Evolutionary conservation across 2,329 filamentous ascomycete genomes (phyloP).

Genomic region (Pseudogymnoascus sp.): DNA sequence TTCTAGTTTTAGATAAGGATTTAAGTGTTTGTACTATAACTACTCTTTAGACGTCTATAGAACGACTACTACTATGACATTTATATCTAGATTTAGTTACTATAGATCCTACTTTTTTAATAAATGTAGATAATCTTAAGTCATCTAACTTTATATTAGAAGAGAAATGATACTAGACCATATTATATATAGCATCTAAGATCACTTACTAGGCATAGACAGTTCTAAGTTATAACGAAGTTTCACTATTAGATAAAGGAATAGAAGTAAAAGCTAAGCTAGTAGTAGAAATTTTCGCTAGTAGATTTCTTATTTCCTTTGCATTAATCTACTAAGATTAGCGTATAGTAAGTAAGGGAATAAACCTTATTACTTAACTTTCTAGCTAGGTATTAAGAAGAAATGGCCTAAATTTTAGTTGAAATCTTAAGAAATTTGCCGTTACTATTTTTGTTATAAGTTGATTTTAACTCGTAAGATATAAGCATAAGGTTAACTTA

Average conservation of each 20-base stretch:
- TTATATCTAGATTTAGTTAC: not conserved
- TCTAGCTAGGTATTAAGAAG: not conserved
- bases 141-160: not conserved
- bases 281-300: not conserved
- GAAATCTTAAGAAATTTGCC: not conserved
- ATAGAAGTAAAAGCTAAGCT: not conserved
- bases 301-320: not conserved
- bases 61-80: not conserved
- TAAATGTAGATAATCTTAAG: not conserved
- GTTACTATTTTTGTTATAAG: not conserved
- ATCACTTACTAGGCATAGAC: not conserved
- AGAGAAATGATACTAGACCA: not conserved
- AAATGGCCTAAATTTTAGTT: not conserved
- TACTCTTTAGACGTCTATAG: not conserved
- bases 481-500: no score
- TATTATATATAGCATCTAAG: not conserved
- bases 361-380: not conserved
- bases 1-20: not conserved
- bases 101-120: not conserved
- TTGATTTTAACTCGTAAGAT: not conserved
- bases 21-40: not conserved
- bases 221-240: not conserved
- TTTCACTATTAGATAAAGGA: not conserved
- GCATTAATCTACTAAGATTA: not conserved
- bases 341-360: not conserved